A percentile compares a stretch with the other conserved stretches of the same genome.
These are phyloP conservation scores for Aspergillus fumigatus DNA, from an alignment of 2,329 filamentous ascomycete genomes.

Conservation along the genomic window DNA sequence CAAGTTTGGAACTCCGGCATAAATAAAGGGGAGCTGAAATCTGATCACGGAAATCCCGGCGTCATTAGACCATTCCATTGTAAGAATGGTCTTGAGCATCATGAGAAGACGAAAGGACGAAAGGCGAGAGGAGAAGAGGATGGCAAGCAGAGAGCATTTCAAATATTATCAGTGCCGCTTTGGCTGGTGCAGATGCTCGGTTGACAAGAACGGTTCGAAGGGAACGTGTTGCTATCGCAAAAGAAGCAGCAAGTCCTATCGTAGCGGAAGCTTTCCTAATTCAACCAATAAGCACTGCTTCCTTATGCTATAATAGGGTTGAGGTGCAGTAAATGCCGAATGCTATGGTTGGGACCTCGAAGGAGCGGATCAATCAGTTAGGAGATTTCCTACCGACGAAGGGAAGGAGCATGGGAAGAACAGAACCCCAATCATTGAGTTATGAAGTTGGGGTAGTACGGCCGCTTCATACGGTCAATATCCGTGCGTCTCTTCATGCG, in stretches of 20 bases:
- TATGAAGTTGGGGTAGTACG: constrained; percentile 29
- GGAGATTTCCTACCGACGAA: background rate
- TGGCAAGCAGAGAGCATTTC: background rate
- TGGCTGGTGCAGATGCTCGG: background rate
- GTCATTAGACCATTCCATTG: constrained; percentile 13
- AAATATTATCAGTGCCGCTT: background rate
- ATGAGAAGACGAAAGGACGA: background rate
- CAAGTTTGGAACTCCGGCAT: background rate
- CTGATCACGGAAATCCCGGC: background rate
- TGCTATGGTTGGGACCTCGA: background rate
- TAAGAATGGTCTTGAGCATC: background rate
- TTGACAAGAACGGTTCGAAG: background rate
- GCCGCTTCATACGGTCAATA: constrained; percentile 30
- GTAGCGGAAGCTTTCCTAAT: background rate
- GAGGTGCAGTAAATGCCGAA: background rate
- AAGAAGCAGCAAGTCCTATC: background rate
- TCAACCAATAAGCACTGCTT: background rate
- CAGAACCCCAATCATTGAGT: constrained; percentile 20
- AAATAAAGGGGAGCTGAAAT: background rate
- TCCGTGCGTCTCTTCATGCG: constrained; percentile 53
- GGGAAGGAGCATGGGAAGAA: background rate
- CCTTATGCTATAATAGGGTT: background rate
- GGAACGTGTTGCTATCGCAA: background rate
- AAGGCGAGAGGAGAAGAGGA: background rate
- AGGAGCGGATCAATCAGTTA: background rate